These are phyloP conservation scores for Butyriboletus appendiculatus DNA, from an alignment of 1,284 basidiomycete species.

Conservation along the genomic window DNA sequence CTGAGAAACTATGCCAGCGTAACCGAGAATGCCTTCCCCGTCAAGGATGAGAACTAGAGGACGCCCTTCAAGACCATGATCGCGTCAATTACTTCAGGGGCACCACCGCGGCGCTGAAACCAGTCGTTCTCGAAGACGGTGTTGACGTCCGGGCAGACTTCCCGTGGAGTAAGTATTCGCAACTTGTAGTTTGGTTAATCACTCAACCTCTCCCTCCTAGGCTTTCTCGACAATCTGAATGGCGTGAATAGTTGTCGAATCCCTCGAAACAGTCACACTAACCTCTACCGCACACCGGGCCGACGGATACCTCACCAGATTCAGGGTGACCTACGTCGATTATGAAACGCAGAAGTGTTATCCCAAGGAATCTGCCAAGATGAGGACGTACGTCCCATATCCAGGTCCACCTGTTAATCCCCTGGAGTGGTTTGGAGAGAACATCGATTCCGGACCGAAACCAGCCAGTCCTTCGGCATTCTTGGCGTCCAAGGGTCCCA, in stretches of 20 bases:
- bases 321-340: slow-evolving; percentile 67
- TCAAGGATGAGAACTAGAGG: slow-evolving; percentile 60
- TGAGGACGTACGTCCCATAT: slow-evolving; percentile 11
- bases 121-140: slow-evolving; percentile 64
- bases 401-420: neutral
- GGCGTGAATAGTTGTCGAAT: slow-evolving; percentile 35
- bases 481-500: neutral
- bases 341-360: slow-evolving; percentile 69
- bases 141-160: slow-evolving; percentile 72
- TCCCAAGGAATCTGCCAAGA: slow-evolving; percentile 65
- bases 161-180: slow-evolving; percentile 56
- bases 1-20: slow-evolving; percentile 39
- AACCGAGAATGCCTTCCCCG: slow-evolving; percentile 75
- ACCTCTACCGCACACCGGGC: slow-evolving; percentile 40
- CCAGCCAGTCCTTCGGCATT: neutral
- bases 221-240: slow-evolving; percentile 78
- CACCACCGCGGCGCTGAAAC: slow-evolving; percentile 57
- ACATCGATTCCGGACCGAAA: slow-evolving; percentile 4
- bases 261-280: neutral
- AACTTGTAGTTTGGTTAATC: slow-evolving; percentile 4
- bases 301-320: slow-evolving; percentile 64
- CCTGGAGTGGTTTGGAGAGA: slow-evolving; percentile 7
- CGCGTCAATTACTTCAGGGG: slow-evolving; percentile 71
- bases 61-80: slow-evolving; percentile 61
- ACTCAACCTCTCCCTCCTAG: slow-evolving; percentile 32